Percentiles rank a stretch among this genome's conserved stretches.
These are phyloP conservation scores for Boletus sp. DNA, from an alignment of 768 basidiomycete species.

Conservation along the genomic window DNA sequence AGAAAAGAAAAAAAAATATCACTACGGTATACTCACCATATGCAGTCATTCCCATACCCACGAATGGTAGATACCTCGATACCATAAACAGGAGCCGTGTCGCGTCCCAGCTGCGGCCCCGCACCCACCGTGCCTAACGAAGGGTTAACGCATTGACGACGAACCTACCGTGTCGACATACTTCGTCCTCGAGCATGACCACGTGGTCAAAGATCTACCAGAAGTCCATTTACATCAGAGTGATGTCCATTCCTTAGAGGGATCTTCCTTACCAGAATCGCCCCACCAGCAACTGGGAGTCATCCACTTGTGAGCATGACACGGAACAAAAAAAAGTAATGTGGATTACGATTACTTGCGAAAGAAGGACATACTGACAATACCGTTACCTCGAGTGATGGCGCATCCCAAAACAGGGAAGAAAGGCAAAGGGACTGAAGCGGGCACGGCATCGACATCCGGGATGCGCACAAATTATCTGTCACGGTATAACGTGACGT, in stretches of 20 bases:
- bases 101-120: slow-evolving; percentile 14
- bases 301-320: not conserved
- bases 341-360: not conserved
- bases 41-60: slow-evolving; percentile 6
- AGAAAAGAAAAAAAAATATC: not conserved
- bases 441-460: too few relatives aligned
- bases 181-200: slow-evolving; percentile 12
- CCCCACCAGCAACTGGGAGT: slow-evolving; percentile 12
- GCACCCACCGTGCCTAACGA: slow-evolving; percentile 16
- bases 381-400: not conserved
- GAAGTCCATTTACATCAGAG: not conserved
- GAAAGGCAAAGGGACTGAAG: not conserved
- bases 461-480: not conserved
- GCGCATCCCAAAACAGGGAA: not conserved
- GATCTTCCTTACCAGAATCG: slow-evolving; percentile 11
- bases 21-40: slow-evolving; percentile 4
- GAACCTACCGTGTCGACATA: not conserved
- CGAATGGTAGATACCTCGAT: slow-evolving; percentile 23
- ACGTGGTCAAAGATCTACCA: slow-evolving; percentile 9
- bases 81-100: slow-evolving; percentile 13
- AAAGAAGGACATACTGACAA: slow-evolving; percentile 7
- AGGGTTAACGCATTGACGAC: not conserved
- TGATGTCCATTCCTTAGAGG: not conserved
- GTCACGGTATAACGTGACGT: not conserved
- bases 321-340: too few relatives aligned